Conservation (phyloP, 139 green algal species). For the Coelastrella sp. region DNA sequence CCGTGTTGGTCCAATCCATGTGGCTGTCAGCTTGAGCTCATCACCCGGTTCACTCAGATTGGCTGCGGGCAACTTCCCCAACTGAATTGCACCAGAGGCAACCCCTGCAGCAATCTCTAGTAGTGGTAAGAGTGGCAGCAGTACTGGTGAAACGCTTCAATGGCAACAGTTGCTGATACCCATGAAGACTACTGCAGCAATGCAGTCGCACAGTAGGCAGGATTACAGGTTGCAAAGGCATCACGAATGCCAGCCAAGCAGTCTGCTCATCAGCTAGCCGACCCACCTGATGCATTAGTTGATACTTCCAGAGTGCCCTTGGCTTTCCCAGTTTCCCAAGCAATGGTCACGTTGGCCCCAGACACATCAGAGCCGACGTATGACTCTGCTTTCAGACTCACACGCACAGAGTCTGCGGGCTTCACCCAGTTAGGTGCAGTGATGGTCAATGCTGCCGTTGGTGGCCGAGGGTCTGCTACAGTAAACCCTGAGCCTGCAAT, state of each 20-base stretch:
- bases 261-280: not conserved
- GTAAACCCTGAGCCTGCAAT: conserved; percentile 44
- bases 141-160: not conserved
- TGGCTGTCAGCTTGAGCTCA: conserved; percentile 30
- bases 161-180: not conserved
- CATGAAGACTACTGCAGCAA: no score
- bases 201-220: no score
- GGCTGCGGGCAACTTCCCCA: conserved; percentile 36
- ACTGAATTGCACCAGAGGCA: conserved; percentile 28
- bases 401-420: not conserved
- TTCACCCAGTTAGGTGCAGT: conserved; percentile 46
- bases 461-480: conserved; percentile 60
- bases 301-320: conserved; percentile 4
- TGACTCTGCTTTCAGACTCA: conserved; percentile 26
- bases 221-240: no score
- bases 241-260: not conserved
- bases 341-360: conserved; percentile 21
- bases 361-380: conserved; percentile 47
- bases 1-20: conserved; percentile 62
- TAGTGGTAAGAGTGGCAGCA: no score
- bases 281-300: not conserved
- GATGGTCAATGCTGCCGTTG: conserved; percentile 60
- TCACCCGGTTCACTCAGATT: conserved; percentile 41
- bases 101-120: not conserved
- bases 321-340: conserved; percentile 39